Percentiles rank a stretch among this genome's conserved stretches.
Conservation (phyloP, 306 rosid genomes). For the Prunus kanzakura region DNA sequence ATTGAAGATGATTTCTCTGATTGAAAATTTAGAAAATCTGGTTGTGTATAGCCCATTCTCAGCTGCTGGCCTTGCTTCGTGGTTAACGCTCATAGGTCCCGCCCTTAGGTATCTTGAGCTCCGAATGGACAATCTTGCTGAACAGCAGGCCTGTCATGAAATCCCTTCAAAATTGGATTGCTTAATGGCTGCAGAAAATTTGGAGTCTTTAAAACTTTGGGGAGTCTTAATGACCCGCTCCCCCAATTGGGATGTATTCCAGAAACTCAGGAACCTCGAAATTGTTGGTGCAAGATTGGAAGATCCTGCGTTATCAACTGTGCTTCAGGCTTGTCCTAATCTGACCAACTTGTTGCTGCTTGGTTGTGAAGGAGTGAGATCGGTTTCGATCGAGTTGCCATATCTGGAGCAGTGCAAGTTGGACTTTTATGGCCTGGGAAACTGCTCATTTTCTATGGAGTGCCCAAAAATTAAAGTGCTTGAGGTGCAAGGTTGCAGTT, state of each 20-base stretch:
- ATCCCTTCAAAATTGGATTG: conserved; percentile 71
- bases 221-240: conserved; percentile 70
- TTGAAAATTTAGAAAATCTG: conserved; percentile 62
- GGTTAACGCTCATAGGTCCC: conserved; percentile 56
- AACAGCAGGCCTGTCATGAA: conserved; percentile 40
- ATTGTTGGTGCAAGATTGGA: conserved; percentile 79
- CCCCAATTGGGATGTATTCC: conserved; percentile 77
- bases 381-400: conserved; percentile 63
- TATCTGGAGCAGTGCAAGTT: conserved; percentile 71
- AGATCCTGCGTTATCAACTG: conserved; percentile 48
- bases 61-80: conserved; percentile 70
- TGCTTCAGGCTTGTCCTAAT: conserved; percentile 62
- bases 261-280: conserved; percentile 70
- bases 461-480: conserved; percentile 70
- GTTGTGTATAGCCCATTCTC: conserved; percentile 81
- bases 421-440: conserved; percentile 79
- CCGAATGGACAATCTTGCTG: conserved; percentile 75
- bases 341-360: conserved; percentile 68
- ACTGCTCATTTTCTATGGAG: conserved; percentile 59
- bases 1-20: conserved; percentile 59
- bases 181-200: conserved; percentile 51
- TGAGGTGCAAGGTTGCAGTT: conserved; percentile 96
- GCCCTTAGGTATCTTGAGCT: conserved; percentile 75
- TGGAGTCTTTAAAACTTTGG: conserved; percentile 85
- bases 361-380: conserved; percentile 77